Evolutionary conservation across 371 early-diverging fungal species (phyloP).

Genomic region (Smittium culicis): DNA sequence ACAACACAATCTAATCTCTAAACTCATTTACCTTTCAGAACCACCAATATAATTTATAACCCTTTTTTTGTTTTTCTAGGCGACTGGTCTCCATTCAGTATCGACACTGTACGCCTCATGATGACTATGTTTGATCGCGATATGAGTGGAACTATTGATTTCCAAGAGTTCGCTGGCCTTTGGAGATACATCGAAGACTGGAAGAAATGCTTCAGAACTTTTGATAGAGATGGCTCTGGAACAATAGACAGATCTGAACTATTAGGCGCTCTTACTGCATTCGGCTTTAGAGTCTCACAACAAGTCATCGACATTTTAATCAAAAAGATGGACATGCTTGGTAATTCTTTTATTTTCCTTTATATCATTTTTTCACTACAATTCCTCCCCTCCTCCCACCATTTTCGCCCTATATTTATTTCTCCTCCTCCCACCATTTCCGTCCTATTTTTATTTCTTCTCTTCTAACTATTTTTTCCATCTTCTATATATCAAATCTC

Average conservation of each 20-base stretch:
- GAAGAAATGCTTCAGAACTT: conserved; percentile 49
- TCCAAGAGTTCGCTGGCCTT: conserved; percentile 43
- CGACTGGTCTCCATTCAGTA: conserved; percentile 50
- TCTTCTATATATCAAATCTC: too few relatives aligned
- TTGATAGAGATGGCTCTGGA: conserved; percentile 48
- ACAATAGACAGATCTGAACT: conserved; percentile 49
- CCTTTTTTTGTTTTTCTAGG: conserved; percentile 27
- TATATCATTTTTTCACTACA: not conserved
- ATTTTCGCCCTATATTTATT: too few relatives aligned
- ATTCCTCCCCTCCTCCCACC: too few relatives aligned
- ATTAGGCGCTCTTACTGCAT: conserved; percentile 42
- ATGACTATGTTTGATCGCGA: conserved; percentile 54
- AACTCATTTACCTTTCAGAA: too few relatives aligned
- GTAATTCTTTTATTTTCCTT: conserved; percentile 32
- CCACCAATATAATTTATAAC: not conserved
- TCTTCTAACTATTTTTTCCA: too few relatives aligned
- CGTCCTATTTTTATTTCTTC: too few relatives aligned
- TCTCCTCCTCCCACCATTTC: too few relatives aligned
- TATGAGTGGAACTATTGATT: conserved; percentile 44
- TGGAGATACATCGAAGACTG: conserved; percentile 61
- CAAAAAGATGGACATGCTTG: conserved; percentile 56
- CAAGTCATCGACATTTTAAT: conserved; percentile 42
- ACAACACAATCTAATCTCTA: not conserved
- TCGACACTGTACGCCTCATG: conserved; percentile 55
- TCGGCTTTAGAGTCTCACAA: conserved; percentile 53